Percentiles rank a stretch among this genome's conserved stretches.
Evolutionary conservation across 139 green algal species (phyloP).

Genomic region (Asterochloris erici): DNA sequence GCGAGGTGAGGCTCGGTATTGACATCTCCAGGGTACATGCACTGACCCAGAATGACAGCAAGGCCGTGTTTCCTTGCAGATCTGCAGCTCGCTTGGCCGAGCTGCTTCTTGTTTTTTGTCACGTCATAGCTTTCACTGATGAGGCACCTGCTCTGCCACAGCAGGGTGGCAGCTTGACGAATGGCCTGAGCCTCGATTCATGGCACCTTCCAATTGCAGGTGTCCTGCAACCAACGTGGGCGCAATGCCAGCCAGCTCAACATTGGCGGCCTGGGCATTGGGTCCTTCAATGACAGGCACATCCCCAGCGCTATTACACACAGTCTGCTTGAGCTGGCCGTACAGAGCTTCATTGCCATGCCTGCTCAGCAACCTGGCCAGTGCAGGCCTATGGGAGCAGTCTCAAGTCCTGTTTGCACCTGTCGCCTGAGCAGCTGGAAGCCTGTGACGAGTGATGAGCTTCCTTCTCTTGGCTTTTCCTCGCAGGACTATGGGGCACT

Average conservation of each 20-base stretch:
- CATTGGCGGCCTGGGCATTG: conserved; percentile 59
- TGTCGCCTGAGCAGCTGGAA: no score
- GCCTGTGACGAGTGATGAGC: no score
- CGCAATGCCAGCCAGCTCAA: conserved; percentile 82
- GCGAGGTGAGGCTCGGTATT: conserved; percentile 45
- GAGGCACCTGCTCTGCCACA: background rate
- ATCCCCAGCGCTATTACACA: background rate
- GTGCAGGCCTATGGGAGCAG: no score
- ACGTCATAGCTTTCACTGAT: background rate
- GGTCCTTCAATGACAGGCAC: conserved; percentile 83
- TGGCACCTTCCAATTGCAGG: conserved; percentile 4
- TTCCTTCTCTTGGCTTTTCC: no score
- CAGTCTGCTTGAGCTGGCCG: no score
- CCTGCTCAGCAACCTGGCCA: no score
- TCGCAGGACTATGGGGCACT: no score
- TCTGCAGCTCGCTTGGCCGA: background rate
- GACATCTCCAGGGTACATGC: background rate
- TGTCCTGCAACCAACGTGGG: conserved; percentile 68
- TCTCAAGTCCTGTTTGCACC: no score
- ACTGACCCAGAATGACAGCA: background rate
- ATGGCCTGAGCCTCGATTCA: no score
- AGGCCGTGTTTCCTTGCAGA: background rate
- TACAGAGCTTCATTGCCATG: no score
- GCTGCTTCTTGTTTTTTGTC: background rate
- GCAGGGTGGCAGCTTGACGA: no score